Conservation (phyloP, 179 eudicot species). For the Beta lomatogona region DNA sequence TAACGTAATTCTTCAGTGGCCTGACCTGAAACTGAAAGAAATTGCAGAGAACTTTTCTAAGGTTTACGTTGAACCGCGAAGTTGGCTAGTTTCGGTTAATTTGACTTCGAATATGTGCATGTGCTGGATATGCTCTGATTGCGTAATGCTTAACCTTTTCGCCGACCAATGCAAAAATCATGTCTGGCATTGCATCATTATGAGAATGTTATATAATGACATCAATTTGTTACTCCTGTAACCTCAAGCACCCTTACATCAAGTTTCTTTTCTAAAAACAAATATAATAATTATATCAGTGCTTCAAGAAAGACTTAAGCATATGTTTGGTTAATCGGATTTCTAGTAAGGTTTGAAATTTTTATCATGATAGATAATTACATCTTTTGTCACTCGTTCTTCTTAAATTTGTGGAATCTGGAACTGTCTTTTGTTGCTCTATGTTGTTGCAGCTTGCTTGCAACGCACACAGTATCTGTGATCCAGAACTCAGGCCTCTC, state of each 20-base stretch:
- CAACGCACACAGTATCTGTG: constrained; percentile 94
- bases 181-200: neutral
- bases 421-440: constrained; percentile 3
- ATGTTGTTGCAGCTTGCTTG: constrained; percentile 68
- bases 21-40: constrained; percentile 62
- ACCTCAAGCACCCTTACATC: neutral
- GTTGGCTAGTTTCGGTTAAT: neutral
- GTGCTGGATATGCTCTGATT: neutral
- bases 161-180: neutral
- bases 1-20: constrained; percentile 61
- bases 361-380: neutral
- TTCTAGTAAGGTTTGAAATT: neutral
- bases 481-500: constrained; percentile 75
- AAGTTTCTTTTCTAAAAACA: neutral
- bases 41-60: constrained; percentile 83
- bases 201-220: neutral
- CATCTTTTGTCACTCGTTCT: neutral
- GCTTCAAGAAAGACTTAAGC: neutral
- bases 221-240: neutral
- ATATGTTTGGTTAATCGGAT: neutral
- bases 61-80: constrained; percentile 41
- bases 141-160: constrained; percentile 5
- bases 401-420: neutral
- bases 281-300: neutral
- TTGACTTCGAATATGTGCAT: neutral